Evolutionary conservation across 306 rosid genomes (phyloP), one percentile per base, ranked within the genome.

Genomic region (Begonia peltatifolia): DNA sequence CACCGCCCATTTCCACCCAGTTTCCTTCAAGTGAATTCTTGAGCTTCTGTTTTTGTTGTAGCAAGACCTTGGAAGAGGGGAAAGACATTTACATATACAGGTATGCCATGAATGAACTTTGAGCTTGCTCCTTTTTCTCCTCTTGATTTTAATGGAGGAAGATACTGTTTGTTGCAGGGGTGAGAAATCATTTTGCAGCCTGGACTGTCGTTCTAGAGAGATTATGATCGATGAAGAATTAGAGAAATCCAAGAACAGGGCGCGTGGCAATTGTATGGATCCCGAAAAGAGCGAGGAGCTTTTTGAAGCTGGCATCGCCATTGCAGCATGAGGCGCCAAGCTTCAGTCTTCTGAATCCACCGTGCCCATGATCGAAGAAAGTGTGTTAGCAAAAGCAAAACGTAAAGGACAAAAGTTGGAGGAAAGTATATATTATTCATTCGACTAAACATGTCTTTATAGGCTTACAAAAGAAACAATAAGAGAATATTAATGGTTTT

Each of bases 51-150:
- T 47, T 76, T 70, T 74, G 67, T 15, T 88, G 96, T 63, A 64
- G 74, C 70, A 88, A 77, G 74, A 79, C 81, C 55, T 68, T 88
- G 30, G 94, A 79, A 16, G 87, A 75, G 69, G 93, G 82, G 38
- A 71, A 84, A 64, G 96, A 88, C 66, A 88, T 88, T 56, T 88
- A 81, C 55, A 88, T 88, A 14, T 88, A 88, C 74, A 75, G 96
- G 96, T 88, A 49, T 6, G 70, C 60, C 47, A 53, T 55, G 47
- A 36, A 56, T 63, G 36, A 12, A 52, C 50, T 43, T 53, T 62
- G 12, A 20, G 25, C 25, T 57, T 15, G 53, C 46, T 54, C 57
- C 25, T 16, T 50, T 10, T 50, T 9, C 10, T 7, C 7, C 22
- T 47, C 42, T 50, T 7, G 13, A 9, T 52, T 43, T 44, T 38